Conservation (phyloP, 192 early-diverging fungal species). For the Umbelopsis isabellina region DNA sequence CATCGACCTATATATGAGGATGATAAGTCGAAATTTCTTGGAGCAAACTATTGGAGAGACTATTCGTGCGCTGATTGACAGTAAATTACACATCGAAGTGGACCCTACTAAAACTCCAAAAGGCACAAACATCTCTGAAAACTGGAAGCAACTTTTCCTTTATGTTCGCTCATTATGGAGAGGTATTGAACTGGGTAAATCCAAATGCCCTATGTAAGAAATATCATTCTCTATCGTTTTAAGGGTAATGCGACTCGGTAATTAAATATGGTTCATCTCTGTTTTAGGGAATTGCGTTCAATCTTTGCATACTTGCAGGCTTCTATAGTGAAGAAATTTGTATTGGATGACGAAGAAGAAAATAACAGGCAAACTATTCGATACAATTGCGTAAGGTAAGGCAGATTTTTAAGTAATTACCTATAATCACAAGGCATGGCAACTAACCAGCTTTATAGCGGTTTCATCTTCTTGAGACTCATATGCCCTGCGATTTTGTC, state of each 20-base stretch:
- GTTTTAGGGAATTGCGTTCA: constrained; percentile 46
- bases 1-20: constrained; percentile 72
- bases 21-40: constrained; percentile 61
- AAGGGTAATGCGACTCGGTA: too few relatives aligned
- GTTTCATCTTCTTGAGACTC: constrained; percentile 72
- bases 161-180: constrained; percentile 50
- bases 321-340: constrained; percentile 47
- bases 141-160: constrained; percentile 54
- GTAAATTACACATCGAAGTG: constrained; percentile 58
- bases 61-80: constrained; percentile 54
- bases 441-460: constrained; percentile 46
- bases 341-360: constrained; percentile 18
- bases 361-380: constrained; percentile 30
- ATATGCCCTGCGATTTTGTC: constrained; percentile 76
- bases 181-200: constrained; percentile 50
- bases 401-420: background rate
- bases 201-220: constrained; percentile 34
- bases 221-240: background rate
- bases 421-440: background rate
- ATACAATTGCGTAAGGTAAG: constrained; percentile 46
- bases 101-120: constrained; percentile 36
- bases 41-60: constrained; percentile 69
- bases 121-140: constrained; percentile 37
- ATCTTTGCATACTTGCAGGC: constrained; percentile 50
- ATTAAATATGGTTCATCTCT: background rate